Base-by-base conservation (phyloP, 2,329 filamentous ascomycete genomes). In the Fusarium sp. region DNA sequence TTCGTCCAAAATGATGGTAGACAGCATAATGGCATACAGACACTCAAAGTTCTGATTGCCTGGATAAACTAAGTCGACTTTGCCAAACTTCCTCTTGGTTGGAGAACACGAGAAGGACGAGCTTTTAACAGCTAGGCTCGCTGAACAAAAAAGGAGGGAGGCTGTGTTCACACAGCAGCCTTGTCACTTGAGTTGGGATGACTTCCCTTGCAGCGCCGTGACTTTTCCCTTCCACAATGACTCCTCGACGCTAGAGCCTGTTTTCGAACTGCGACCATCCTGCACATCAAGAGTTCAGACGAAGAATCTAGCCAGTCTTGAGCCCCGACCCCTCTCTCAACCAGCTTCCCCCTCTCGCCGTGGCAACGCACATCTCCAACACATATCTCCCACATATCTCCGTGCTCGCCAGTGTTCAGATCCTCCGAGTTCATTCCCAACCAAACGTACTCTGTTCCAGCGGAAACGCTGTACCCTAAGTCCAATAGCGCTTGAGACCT, bases 31-130 rank as follows among this genome's bases (percentile, higher is more conserved):
- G 4, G 4, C 44, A 46, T 45, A 6, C 25, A 1, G 12, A 5
- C 25, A 27, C 44, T 46, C 9, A 0, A 1, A 27, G 8, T 27
- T 27, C 25, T 46, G 25, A 3, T 21, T 10, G 4, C 6, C 3
- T 7, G 8, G 23, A 45, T 21, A 14, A 19, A 27, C 3, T 0
- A 29, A n/a, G 14, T 16, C 27, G 3, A 11, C 21, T 48, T 31
- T 4, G 1, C 5, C 14, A n/a, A 9, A 11, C 7, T 48, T n/a
- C 7, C 10, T 6, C 3, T n/a, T 18, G 7, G 10, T 12, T 3
- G 3, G 27, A 9, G 7, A 4, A n/a, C 0, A 18, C 0, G 10
- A 31, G 14, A 11, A 9, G 10, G 10, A 0, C 21, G 7, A 48
- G 14, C 29, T 16, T 4, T 27, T 29, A 4, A 3, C 27, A 10